phyloP scores from a whole-genome alignment of 2,329 filamentous ascomycete species.

The Parafenestella ontariensis region DNA sequence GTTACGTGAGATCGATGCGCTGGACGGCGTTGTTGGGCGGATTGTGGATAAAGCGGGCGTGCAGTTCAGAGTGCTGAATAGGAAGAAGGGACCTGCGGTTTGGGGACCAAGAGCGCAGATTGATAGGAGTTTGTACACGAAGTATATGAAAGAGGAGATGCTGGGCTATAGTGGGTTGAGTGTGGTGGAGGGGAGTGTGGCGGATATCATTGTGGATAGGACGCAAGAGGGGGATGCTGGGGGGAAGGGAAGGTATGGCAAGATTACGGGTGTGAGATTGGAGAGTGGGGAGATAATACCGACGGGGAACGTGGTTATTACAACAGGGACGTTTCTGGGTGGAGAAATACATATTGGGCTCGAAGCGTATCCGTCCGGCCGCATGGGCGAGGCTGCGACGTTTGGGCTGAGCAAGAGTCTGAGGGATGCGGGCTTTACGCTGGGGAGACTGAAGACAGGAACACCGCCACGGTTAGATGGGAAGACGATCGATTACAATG shows the following conservation, averaged over 20 bases:
- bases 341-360: constrained; percentile 97
- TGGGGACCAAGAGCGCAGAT: constrained; percentile 98
- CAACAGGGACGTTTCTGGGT: constrained; percentile 92
- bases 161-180: constrained; percentile 78
- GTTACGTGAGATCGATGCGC: constrained; percentile 90
- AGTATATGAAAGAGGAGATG: constrained; percentile 89
- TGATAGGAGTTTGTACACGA: constrained; percentile 86
- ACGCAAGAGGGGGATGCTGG: constrained; percentile 53
- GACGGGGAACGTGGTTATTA: constrained; percentile 86
- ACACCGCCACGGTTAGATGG: constrained; percentile 88
- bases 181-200: constrained; percentile 85
- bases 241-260: constrained; percentile 66
- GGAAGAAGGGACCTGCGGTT: constrained; percentile 89
- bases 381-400: constrained; percentile 93
- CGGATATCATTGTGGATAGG: constrained; percentile 81
- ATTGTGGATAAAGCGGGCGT: constrained; percentile 93
- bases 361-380: constrained; percentile 81
- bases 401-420: constrained; percentile 92
- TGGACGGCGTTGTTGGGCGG: constrained; percentile 86
- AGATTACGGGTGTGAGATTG: constrained; percentile 82
- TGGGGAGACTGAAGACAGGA: constrained; percentile 93
- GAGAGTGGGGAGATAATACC: constrained; percentile 86
- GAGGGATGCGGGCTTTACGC: constrained; percentile 82
- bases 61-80: constrained; percentile 91
- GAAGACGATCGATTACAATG: constrained; percentile 79